These are phyloP conservation scores for Leccinum fibrillosum DNA, from an alignment of 768 basidiomycete genomes.

Conservation along the genomic window DNA sequence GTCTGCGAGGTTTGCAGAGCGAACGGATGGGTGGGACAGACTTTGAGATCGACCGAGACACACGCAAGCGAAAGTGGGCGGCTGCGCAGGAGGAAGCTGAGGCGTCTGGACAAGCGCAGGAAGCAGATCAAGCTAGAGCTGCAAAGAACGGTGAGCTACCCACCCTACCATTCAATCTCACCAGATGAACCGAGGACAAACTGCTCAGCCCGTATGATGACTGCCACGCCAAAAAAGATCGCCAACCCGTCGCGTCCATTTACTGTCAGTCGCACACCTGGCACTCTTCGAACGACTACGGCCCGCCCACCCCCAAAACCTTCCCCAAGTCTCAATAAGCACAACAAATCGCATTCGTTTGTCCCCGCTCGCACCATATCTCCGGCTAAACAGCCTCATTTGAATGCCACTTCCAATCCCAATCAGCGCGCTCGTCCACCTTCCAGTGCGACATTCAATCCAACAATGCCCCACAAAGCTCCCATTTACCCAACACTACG, in stretches of 20 bases:
- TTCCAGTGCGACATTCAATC: slow-evolving; percentile 70
- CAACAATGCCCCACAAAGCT: slow-evolving; percentile 46
- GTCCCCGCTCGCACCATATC: slow-evolving; percentile 44
- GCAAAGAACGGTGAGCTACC: slow-evolving; percentile 52
- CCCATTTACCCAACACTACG: slow-evolving; percentile 49
- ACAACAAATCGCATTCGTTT: slow-evolving; percentile 24
- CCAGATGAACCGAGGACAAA: slow-evolving; percentile 1
- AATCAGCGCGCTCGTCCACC: slow-evolving; percentile 41
- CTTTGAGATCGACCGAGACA: slow-evolving; percentile 61
- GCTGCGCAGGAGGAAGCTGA: slow-evolving; percentile 56
- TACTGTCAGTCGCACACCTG: slow-evolving; percentile 42
- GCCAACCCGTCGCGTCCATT: slow-evolving; percentile 38
- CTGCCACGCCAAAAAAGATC: slow-evolving; percentile 53
- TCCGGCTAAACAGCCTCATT: slow-evolving; percentile 42
- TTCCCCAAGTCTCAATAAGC: slow-evolving; percentile 38
- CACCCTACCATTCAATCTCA: neutral
- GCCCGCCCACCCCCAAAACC: slow-evolving; percentile 28
- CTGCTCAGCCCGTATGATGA: slow-evolving; percentile 41
- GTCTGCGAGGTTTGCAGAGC: slow-evolving; percentile 64
- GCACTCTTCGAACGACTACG: slow-evolving; percentile 29
- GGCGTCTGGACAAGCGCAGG: slow-evolving; percentile 30
- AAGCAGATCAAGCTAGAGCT: slow-evolving; percentile 35
- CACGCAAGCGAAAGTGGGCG: slow-evolving; percentile 76
- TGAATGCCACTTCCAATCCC: neutral
- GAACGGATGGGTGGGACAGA: slow-evolving; percentile 53